Conservation (phyloP, 1,284 basidiomycete genomes). For the Cutaneotrichosporon mucoides region DNA sequence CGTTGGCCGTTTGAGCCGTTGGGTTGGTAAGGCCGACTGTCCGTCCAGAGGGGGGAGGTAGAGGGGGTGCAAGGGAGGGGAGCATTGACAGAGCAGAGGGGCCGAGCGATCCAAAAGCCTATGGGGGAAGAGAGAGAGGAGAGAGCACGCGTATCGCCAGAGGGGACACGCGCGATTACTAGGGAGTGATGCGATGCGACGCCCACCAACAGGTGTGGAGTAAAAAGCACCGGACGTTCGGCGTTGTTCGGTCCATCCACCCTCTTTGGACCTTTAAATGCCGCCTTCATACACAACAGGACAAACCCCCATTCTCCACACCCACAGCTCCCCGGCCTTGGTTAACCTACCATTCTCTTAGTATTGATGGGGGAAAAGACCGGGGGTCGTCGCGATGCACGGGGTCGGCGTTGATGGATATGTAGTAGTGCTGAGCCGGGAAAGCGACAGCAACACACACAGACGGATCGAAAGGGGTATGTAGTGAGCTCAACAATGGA, state of each 20-base stretch:
- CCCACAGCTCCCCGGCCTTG: not conserved
- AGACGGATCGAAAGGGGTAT: not conserved
- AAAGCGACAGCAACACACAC: too few relatives aligned
- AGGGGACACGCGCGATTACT: too few relatives aligned
- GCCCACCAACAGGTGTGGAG: too few relatives aligned
- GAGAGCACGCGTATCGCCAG: too few relatives aligned
- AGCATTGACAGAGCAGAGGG: too few relatives aligned
- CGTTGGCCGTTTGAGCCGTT: too few relatives aligned
- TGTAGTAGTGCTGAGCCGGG: not conserved
- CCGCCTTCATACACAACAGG: not conserved
- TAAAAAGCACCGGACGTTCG: not conserved
- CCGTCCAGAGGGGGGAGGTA: not conserved
- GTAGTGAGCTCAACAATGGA: not conserved
- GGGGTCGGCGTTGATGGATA: not conserved
- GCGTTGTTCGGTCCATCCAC: conserved; percentile 5
- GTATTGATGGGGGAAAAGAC: not conserved
- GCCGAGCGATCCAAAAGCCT: too few relatives aligned
- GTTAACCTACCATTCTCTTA: conserved; percentile 2
- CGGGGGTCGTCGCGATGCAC: not conserved
- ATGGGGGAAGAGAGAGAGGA: too few relatives aligned
- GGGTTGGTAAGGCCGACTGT: not conserved
- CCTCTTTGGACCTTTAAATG: not conserved
- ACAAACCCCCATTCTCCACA: not conserved
- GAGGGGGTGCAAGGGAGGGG: not conserved
- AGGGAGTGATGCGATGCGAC: too few relatives aligned